Conservation (phyloP, 768 basidiomycete species). For the Trametes punicea region DNA sequence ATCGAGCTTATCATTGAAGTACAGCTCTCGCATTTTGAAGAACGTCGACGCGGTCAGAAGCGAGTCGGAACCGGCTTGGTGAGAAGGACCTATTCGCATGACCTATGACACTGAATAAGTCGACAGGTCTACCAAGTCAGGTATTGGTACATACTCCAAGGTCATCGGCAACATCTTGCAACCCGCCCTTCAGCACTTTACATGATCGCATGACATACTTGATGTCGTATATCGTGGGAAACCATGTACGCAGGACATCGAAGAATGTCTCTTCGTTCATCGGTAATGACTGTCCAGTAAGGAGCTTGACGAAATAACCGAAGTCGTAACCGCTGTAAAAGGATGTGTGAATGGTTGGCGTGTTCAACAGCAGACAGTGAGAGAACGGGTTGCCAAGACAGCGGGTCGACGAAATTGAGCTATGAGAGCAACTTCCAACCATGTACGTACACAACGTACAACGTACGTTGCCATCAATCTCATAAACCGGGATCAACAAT, state of each 20-base stretch:
- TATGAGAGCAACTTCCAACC: too few relatives aligned
- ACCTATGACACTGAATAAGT: conserved; percentile 47
- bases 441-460: conserved; percentile 5
- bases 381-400: too few relatives aligned
- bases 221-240: conserved; percentile 96
- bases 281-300: conserved; percentile 83
- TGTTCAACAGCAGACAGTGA: neutral
- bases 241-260: conserved; percentile 83
- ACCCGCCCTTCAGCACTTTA: conserved; percentile 77
- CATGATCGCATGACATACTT: conserved; percentile 92
- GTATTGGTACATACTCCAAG: conserved; percentile 62
- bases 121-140: neutral
- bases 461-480: conserved; percentile 10
- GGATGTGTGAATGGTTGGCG: neutral
- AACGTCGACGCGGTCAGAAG: conserved; percentile 91
- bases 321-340: conserved; percentile 90
- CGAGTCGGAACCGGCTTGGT: conserved; percentile 97
- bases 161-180: conserved; percentile 96
- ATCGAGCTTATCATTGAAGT: conserved; percentile 89
- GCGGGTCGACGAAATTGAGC: too few relatives aligned
- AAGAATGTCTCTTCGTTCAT: conserved; percentile 90
- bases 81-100: conserved; percentile 82
- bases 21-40: conserved; percentile 92
- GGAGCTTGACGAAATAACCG: conserved; percentile 94
- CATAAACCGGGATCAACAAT: conserved; percentile 13